Conservation (phyloP, 352 stramenopile genomes). For the Globisporangium radiosum region DNA sequence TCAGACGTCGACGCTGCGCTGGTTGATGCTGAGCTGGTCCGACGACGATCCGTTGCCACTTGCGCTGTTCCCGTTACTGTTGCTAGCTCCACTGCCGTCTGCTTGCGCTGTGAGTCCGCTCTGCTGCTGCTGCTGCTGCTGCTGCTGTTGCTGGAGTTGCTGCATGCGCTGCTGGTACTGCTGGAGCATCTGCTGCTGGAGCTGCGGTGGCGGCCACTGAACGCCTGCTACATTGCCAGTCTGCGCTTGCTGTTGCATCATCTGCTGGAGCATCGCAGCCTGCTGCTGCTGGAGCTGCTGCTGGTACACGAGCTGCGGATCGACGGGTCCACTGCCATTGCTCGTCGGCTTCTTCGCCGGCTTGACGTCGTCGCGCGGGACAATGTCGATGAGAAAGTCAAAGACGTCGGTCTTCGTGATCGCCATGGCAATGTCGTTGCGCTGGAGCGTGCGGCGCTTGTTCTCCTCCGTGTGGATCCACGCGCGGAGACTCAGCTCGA, state of each 20-base stretch:
- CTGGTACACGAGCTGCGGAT: slow-evolving; percentile 78
- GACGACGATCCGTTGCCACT: slow-evolving; percentile 22
- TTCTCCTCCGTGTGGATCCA: slow-evolving; percentile 91
- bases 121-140: slow-evolving; percentile 53
- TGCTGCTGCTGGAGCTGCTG: slow-evolving; percentile 86
- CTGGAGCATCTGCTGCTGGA: slow-evolving; percentile 87
- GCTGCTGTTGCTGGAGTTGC: slow-evolving; percentile 49
- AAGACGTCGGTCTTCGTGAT: slow-evolving; percentile 91
- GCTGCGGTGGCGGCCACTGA: slow-evolving; percentile 71
- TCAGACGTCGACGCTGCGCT: slow-evolving; percentile 74
- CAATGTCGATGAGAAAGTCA: slow-evolving; percentile 91
- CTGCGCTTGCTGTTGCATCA: slow-evolving; percentile 78
- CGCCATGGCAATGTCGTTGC: slow-evolving; percentile 86
- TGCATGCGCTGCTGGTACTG: slow-evolving; percentile 85
- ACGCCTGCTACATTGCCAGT: slow-evolving; percentile 37
- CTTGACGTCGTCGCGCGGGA: slow-evolving; percentile 85
- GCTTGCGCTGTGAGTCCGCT: background rate
- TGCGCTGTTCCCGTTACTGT: slow-evolving; percentile 18
- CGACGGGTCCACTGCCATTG: slow-evolving; percentile 24
- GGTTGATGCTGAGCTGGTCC: slow-evolving; percentile 65
- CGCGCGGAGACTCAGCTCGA: slow-evolving; percentile 84
- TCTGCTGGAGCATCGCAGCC: slow-evolving; percentile 82
- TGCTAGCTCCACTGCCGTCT: slow-evolving; percentile 1
- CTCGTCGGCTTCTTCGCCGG: slow-evolving; percentile 59
- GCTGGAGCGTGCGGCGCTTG: slow-evolving; percentile 90